Conservation (phyloP, 1,139 yeast genomes). For the Candida sanyaensis region DNA sequence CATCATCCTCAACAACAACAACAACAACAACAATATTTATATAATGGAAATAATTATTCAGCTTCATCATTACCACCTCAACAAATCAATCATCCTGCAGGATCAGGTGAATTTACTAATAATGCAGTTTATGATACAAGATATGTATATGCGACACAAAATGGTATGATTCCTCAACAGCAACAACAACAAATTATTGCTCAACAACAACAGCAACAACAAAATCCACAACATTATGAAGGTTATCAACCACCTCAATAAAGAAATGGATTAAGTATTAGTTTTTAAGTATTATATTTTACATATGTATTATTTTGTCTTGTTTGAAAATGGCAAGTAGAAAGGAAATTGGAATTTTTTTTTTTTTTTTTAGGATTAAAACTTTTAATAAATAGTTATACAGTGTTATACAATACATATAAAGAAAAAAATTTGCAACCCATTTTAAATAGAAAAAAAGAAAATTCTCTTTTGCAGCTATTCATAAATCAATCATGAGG, state of each 20-base stretch:
- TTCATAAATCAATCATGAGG: no score
- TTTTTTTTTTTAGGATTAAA: background rate
- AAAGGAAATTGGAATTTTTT: no score
- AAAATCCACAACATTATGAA: constrained; percentile 17
- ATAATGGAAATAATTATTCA: constrained; percentile 1
- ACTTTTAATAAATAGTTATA: background rate
- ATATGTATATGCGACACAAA: constrained; percentile 16
- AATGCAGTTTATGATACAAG: constrained; percentile 19
- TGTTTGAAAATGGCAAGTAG: background rate
- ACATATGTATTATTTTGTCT: background rate
- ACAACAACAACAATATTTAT: constrained; percentile 8
- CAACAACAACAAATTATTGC: background rate
- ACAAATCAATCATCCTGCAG: constrained; percentile 16
- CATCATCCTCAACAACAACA: constrained; percentile 11
- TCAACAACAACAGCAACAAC: background rate
- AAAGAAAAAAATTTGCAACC: no score
- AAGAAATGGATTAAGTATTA: background rate
- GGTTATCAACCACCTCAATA: constrained; percentile 14
- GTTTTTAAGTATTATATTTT: background rate
- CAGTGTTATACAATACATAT: no score
- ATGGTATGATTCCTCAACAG: constrained; percentile 1
- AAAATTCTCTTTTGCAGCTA: no score
- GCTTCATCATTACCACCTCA: constrained; percentile 6
- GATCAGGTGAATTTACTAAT: constrained; percentile 18
- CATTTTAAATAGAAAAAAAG: no score